A percentile compares a stretch with the other conserved stretches of the same genome.
Conservation (phyloP, 805 yeast species). For the Hanseniaspora lachancei region DNA sequence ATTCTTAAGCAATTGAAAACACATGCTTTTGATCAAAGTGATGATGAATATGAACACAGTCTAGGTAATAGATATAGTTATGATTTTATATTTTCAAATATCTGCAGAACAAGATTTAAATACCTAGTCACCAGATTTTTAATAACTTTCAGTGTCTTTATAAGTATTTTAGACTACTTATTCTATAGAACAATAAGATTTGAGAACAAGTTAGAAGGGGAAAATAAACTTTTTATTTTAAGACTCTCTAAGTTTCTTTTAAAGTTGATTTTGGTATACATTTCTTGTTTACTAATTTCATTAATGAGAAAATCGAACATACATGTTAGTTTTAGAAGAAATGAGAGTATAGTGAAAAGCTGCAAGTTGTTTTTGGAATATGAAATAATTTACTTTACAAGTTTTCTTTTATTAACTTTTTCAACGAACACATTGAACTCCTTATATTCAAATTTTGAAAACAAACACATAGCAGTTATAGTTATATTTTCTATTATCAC, state of each 20-base stretch:
- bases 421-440: not conserved
- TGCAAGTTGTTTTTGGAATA: not conserved
- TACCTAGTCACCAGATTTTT: conserved; percentile 29
- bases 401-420: conserved; percentile 2
- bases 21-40: not conserved
- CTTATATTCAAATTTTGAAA: conserved; percentile 1
- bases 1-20: not conserved
- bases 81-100: conserved; percentile 30
- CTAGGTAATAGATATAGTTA: conserved; percentile 23
- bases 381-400: not conserved
- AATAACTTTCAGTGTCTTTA: conserved; percentile 19
- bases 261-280: conserved; percentile 16
- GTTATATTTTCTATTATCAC: conserved; percentile 27
- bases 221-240: not conserved
- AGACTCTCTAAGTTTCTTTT: not conserved
- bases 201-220: no score
- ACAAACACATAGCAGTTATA: not conserved
- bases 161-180: not conserved
- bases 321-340: conserved; percentile 25
- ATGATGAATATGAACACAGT: not conserved
- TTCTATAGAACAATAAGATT: not conserved
- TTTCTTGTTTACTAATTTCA: conserved; percentile 26
- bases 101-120: conserved; percentile 31
- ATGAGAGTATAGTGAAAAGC: not conserved
- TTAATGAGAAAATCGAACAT: conserved; percentile 31